phyloP scores from a whole-genome alignment of 495 filamentous ascomycete genomes.

The Beverwykella pulmonaria region DNA sequence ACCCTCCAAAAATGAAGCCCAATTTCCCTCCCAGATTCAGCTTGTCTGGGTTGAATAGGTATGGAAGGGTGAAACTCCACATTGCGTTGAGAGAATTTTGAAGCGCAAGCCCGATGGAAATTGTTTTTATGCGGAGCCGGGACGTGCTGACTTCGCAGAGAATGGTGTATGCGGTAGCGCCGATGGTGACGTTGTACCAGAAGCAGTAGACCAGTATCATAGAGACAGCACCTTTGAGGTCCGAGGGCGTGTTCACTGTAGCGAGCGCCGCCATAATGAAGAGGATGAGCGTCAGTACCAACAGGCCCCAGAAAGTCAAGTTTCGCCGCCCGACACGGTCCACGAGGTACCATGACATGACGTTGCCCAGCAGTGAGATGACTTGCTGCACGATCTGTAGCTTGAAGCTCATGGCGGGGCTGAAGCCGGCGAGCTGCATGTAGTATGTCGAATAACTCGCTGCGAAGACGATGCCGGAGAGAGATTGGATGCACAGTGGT shows the following conservation, averaged over 20 bases:
- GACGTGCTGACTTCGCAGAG: constrained; percentile 61
- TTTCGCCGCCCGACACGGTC: constrained; percentile 55
- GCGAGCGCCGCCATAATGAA: constrained; percentile 61
- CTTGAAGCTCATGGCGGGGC: constrained; percentile 37
- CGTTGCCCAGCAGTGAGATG: constrained; percentile 48
- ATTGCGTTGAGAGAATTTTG: constrained; percentile 60
- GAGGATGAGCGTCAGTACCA: constrained; percentile 51
- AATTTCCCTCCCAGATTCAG: constrained; percentile 65
- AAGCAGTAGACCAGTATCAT: constrained; percentile 5
- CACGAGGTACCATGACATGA: constrained; percentile 57
- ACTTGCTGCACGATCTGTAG: constrained; percentile 45
- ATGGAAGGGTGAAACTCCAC: constrained; percentile 61
- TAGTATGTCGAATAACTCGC: constrained; percentile 46
- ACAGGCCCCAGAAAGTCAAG: constrained; percentile 55
- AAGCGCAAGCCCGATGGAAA: constrained; percentile 60
- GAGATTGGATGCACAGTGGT: constrained; percentile 43
- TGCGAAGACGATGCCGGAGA: constrained; percentile 43
- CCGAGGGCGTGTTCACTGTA: constrained; percentile 55
- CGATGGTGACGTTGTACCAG: constrained; percentile 49
- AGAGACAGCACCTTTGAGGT: constrained; percentile 49
- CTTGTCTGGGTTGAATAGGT: constrained; percentile 67
- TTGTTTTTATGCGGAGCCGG: constrained; percentile 62
- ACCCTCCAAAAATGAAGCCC: constrained; percentile 66
- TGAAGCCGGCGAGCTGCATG: constrained; percentile 43
- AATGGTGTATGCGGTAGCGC: constrained; percentile 63